A percentile compares a stretch with the other conserved stretches of the same genome.
These are phyloP conservation scores for Suhomyces bribrorum DNA, from an alignment of 1,139 yeast species.

Conservation along the genomic window DNA sequence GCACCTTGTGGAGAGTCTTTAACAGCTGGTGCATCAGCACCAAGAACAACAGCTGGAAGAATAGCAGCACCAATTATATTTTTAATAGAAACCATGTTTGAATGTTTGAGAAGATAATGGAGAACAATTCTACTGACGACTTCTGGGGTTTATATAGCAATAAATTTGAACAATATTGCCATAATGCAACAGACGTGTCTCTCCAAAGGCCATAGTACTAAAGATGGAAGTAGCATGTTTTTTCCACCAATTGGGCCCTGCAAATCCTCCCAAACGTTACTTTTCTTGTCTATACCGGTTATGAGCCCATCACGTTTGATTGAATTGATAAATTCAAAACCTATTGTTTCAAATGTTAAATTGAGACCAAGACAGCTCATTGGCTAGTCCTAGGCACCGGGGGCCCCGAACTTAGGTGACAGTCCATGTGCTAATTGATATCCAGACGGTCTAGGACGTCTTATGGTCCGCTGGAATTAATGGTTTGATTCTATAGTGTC, in stretches of 20 bases:
- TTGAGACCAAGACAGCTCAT: neutral
- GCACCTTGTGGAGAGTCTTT: slow-evolving; percentile 29
- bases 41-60: slow-evolving; percentile 16
- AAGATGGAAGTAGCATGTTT: neutral
- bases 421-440: no score
- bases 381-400: neutral
- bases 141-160: slow-evolving; percentile 1
- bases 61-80: slow-evolving; percentile 6
- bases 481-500: no score
- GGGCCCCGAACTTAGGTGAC: neutral
- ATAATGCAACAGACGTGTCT: neutral
- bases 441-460: no score
- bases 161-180: neutral
- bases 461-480: no score
- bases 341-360: neutral
- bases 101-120: neutral
- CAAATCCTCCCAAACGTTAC: neutral
- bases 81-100: slow-evolving; percentile 11
- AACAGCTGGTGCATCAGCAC: slow-evolving; percentile 28
- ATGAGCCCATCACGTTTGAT: neutral
- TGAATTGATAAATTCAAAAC: neutral
- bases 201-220: neutral
- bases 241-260: neutral
- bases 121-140: neutral
- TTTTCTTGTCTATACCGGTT: neutral